Conservation (phyloP, 129 eudicot species). For the Heracleum sosnowskyi region DNA sequence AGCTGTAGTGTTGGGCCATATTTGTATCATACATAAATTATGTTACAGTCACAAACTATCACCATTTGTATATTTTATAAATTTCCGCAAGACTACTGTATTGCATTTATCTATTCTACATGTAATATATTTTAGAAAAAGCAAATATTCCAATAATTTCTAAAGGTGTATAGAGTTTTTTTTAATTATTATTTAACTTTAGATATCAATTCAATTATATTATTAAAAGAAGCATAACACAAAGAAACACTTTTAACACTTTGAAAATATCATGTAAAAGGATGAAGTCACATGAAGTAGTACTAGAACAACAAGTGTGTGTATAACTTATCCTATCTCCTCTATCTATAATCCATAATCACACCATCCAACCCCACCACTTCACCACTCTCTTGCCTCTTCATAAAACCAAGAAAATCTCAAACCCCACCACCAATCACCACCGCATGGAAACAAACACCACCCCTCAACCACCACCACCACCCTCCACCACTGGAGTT, state of each 20-base stretch:
- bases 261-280: neutral
- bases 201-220: neutral
- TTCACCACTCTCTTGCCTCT: conserved; percentile 8
- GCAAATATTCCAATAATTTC: neutral
- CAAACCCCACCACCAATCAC: conserved; percentile 7
- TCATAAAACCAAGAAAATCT: neutral
- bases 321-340: conserved; percentile 35
- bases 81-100: neutral
- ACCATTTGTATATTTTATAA: neutral
- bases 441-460: conserved; percentile 26
- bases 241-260: neutral
- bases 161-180: neutral
- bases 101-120: neutral
- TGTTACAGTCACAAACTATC: neutral
- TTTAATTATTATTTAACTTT: no score
- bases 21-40: neutral
- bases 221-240: neutral
- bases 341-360: neutral
- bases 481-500: conserved; percentile 19
- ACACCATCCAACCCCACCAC: neutral
- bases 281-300: neutral
- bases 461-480: conserved; percentile 30
- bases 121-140: no score
- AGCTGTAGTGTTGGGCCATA: neutral
- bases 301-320: neutral